These are phyloP conservation scores for Plicaturopsis crispa DNA, from an alignment of 768 basidiomycete species.

Conservation along the genomic window DNA sequence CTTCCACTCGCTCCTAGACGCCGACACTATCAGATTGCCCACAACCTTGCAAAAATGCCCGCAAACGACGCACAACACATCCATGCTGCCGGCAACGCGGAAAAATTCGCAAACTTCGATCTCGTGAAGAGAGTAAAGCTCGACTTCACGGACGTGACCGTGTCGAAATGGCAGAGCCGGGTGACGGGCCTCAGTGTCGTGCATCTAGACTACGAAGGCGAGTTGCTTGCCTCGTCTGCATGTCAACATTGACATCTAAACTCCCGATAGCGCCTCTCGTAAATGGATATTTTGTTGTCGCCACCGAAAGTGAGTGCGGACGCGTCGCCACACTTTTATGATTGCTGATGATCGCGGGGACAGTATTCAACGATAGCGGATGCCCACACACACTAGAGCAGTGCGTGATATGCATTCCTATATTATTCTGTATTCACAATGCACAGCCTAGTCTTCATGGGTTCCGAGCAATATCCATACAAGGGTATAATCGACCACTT, in stretches of 20 bases:
- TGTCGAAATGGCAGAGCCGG: constrained; percentile 87
- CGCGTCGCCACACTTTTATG: too few species aligned
- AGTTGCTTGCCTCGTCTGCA: constrained; percentile 11
- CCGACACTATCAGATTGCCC: too few species aligned
- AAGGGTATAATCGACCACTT: constrained; percentile 94
- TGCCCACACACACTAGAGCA: constrained; percentile 97
- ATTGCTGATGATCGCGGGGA: constrained; percentile 3
- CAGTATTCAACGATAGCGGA: constrained; percentile 91
- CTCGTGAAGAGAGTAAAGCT: constrained; percentile 69
- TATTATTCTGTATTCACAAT: neutral
- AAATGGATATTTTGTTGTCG: constrained; percentile 85
- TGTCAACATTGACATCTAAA: constrained; percentile 11
- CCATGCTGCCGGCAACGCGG: constrained; percentile 12
- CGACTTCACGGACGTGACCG: constrained; percentile 67
- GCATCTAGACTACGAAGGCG: constrained; percentile 87
- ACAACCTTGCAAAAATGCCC: too few species aligned
- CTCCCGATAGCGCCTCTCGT: constrained; percentile 65
- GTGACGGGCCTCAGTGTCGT: constrained; percentile 85
- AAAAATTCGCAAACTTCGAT: constrained; percentile 74
- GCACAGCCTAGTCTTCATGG: constrained; percentile 82
- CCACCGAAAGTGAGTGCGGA: constrained; percentile 70
- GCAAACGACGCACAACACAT: too few species aligned
- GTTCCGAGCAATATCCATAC: constrained; percentile 91
- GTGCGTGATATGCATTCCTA: constrained; percentile 33
- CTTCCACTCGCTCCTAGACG: too few species aligned